Evolutionary conservation across 352 stramenopile species (phyloP).

Genomic region (Phytophthora quininea): DNA sequence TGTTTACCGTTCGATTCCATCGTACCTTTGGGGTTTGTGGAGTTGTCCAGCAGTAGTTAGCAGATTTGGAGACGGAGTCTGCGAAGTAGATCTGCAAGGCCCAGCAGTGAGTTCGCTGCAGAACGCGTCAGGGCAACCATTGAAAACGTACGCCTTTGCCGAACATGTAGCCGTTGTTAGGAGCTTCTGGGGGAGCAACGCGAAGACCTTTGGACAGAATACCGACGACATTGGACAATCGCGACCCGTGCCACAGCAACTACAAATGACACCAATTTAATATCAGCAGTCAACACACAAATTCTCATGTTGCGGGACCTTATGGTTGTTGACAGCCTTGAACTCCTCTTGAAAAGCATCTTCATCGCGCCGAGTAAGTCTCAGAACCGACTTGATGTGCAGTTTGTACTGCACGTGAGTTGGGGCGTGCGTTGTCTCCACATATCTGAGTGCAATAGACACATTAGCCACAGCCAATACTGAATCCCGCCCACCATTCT

Average conservation of each 20-base stretch:
- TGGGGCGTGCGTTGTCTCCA: constrained; percentile 66
- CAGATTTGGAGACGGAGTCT: constrained; percentile 81
- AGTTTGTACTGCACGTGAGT: constrained; percentile 73
- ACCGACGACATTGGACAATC: constrained; percentile 76
- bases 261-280: constrained; percentile 7
- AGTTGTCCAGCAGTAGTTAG: constrained; percentile 84
- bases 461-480: constrained; percentile 1
- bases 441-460: constrained; percentile 38
- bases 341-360: constrained; percentile 49
- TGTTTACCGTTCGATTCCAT: background rate
- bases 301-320: constrained; percentile 21
- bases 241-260: constrained; percentile 88
- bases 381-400: constrained; percentile 61
- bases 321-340: constrained; percentile 64
- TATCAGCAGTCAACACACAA: no score
- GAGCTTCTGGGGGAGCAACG: constrained; percentile 80
- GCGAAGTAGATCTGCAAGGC: constrained; percentile 82
- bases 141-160: constrained; percentile 75
- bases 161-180: constrained; percentile 83
- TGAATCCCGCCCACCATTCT: background rate
- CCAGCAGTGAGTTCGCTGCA: background rate
- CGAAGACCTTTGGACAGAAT: constrained; percentile 84
- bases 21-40: constrained; percentile 56
- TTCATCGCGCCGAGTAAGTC: constrained; percentile 53
- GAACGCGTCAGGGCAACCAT: no score